Evolutionary conservation across 2,329 filamentous ascomycete genomes (phyloP), one percentile per base, ranked within the genome.

Genomic region (Lasiodiplodia hormozganensis): DNA sequence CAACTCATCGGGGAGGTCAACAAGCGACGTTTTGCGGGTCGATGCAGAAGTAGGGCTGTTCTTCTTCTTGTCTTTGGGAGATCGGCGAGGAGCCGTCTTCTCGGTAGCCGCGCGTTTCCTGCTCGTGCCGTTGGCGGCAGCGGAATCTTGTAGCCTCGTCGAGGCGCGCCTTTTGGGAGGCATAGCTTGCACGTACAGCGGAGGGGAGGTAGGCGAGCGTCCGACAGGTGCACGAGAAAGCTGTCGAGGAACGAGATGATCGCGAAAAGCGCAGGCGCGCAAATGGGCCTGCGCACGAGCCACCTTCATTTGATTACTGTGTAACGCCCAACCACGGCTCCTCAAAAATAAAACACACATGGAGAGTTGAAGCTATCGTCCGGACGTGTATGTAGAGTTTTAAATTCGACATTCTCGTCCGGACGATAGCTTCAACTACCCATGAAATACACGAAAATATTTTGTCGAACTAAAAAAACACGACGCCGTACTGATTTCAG

Each of bases 21-120:
- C 12, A 3, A 62, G 40, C 23, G 58, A 34, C 7, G 25, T 49
- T 25, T 51, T 62, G 10, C 25, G 23, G 4, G 5, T 18, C 38
- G 58, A 2, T 3, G 28, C 2, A 6, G 8, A n/a, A 2, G 58
- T 10, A 16, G 18, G 2, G 16, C 7, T 40, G 21, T 31, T 18
- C 18, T n/a, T 18, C 8, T 16, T 25, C 25, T 34, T 62, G 14
- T 28, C 4, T 2, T 28, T 31, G 28, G 18, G 40, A 21, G 58
- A 62, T 36, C 25, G 40, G 58, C 58, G 58, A 36, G 58, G 49
- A 14, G 58, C 23, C 8, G 58, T 5, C 25, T 31, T 51, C 11
- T 34, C 54, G 7, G 57, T 62, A 25, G 58, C 58, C 11, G 21
- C 40, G 25, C 58, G 58, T 43, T 62, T 62, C 40, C 40, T 47